Base-by-base conservation (phyloP, 768 basidiomycete species). In the Phaeolepiota aurea region DNA sequence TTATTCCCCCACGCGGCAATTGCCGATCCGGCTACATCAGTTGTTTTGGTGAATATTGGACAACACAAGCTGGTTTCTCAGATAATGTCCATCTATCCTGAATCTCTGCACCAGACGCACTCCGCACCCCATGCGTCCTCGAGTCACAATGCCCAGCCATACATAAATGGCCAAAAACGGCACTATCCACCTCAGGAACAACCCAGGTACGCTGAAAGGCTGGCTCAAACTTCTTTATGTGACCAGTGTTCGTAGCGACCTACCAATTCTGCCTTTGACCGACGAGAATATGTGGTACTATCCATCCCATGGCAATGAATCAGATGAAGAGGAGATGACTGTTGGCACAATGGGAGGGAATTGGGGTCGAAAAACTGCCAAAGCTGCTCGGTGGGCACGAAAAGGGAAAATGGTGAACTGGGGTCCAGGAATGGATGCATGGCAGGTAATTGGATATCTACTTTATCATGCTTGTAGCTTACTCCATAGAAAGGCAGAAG, bases 231-330 rank as follows among this genome's bases (percentile, higher is more conserved):
- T 42, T 16, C 23, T 46, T 25, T 38, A 44, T 28, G 31, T 13
- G 46, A 39, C 42, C 44, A 47, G 36, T 34, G 28, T 41, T n/a
- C 52, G 54, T 52, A 52, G 50, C 46, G 65, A 62, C 46, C 46
- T 60, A 43, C 43, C 63, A 51, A 46, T 59, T n/a, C 59, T 74
- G 21, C 74, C 79, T 33, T 56, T 80, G 44, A 79, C 77, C 48
- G 87, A 90, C 59, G 75, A 72, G 44, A 83, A 86, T 51, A 69
- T 75, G 15, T 90, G 85, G 83, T 89, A 87, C 54, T 89, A 87
- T 52, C 87, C 87, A 2, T 77, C 82, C n/a, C 77, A 80, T 52
- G 83, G 81, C 19, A 72, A 79, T 53, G 73, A 74, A 43, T 79
- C 79, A 12, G 79, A 82, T 45, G 78, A 79, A 32, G 79, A 81